phyloP scores from a whole-genome alignment of 139 green algal species.

The Pseudopediastrum boryanum region DNA sequence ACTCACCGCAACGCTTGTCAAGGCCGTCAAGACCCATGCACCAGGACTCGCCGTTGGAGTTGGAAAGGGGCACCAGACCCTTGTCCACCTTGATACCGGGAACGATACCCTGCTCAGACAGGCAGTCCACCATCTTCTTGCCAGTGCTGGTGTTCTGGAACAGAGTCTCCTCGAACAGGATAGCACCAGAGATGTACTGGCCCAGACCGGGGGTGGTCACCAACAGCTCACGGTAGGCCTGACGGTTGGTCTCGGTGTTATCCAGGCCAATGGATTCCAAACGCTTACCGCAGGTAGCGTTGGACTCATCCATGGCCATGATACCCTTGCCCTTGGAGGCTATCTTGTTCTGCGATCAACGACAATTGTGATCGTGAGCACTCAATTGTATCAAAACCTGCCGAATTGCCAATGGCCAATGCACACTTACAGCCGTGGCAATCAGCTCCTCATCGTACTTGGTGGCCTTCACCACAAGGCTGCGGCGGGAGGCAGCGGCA shows the following conservation, averaged over 20 bases:
- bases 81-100: slow-evolving; percentile 97
- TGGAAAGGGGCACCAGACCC: slow-evolving; percentile 92
- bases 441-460: slow-evolving; percentile 92
- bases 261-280: slow-evolving; percentile 97
- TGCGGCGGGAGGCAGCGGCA: slow-evolving; percentile 19
- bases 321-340: slow-evolving; percentile 60
- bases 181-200: slow-evolving; percentile 91
- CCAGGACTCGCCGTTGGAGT: slow-evolving; percentile 90
- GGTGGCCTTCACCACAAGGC: slow-evolving; percentile 54
- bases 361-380: background rate
- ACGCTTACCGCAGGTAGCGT: slow-evolving; percentile 96
- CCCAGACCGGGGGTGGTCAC: slow-evolving; percentile 89
- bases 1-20: slow-evolving; percentile 87
- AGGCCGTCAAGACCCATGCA: slow-evolving; percentile 97
- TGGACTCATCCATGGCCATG: slow-evolving; percentile 99
- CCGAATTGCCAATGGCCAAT: background rate
- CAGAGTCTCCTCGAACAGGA: slow-evolving; percentile 99
- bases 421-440: slow-evolving; percentile 73
- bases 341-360: slow-evolving; percentile 3
- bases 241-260: slow-evolving; percentile 99
- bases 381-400: background rate
- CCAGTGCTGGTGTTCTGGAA: slow-evolving; percentile 90
- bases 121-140: slow-evolving; percentile 86
- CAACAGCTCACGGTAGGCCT: slow-evolving; percentile 96
- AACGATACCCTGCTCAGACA: slow-evolving; percentile 85